phyloP scores from a whole-genome alignment of 2,329 filamentous ascomycete species.

The Cercospora zeina region DNA sequence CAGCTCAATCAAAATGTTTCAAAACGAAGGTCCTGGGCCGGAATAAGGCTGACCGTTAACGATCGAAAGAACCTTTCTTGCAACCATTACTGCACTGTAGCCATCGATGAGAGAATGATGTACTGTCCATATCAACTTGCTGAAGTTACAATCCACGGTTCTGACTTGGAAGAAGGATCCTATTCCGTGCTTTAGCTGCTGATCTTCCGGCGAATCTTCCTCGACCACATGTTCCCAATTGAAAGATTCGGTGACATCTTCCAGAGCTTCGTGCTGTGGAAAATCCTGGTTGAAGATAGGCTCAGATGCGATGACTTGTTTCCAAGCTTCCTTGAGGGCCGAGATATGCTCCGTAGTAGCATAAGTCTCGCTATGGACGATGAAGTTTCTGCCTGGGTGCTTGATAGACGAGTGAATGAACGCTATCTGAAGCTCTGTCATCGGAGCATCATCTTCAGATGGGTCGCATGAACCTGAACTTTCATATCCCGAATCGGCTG shows the following conservation, averaged over 20 bases:
- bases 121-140: neutral
- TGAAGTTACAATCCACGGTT: neutral
- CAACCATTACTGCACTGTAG: neutral
- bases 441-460: neutral
- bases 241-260: neutral
- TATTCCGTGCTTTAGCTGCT: neutral
- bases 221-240: conserved; percentile 1
- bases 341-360: neutral
- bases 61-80: neutral
- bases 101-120: neutral
- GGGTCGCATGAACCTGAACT: neutral
- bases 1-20: neutral
- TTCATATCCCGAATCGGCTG: neutral
- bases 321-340: neutral
- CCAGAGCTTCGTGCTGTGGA: neutral
- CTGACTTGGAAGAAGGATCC: neutral
- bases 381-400: neutral
- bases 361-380: neutral
- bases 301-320: conserved; percentile 1
- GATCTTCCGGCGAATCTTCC: neutral
- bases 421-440: conserved; percentile 1
- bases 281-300: conserved; percentile 4
- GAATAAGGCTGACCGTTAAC: neutral
- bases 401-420: neutral
- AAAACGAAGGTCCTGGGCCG: neutral